Evolutionary conservation across 2,329 filamentous ascomycete species (phyloP), one percentile per base, ranked within the genome.

Genomic region (Talaromyces rugulosus): DNA sequence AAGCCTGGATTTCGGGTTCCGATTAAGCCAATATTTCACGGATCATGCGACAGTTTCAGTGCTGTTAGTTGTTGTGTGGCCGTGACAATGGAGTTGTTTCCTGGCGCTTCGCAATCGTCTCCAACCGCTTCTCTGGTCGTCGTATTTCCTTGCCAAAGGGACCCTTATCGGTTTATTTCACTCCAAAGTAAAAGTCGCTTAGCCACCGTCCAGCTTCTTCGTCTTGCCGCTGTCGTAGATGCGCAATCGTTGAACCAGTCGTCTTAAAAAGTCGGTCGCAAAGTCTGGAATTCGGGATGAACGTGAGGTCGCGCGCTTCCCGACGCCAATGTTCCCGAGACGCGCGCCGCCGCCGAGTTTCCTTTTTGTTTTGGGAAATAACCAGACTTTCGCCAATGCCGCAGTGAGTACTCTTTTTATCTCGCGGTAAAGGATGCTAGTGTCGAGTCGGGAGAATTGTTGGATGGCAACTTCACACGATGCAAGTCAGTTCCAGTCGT

Each of bases 251-350:
- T 16, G 27, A 40, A 59, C 42, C 34, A 44, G 57, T 53, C 30
- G 36, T 18, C 11, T 9, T 47, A 1, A 47, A 7, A 23, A 9
- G n/a, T 27, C 18, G 27, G 28, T 63, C 23, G 42, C 40, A 50
- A 18, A 18, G 11, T 30, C 27, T 51, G 52, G 33, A 57, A 60
- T 54, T 56, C 34, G 34, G 58, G 28, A 36, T 40, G 51, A 60
- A 51, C 27, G 44, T 59, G 57, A 58, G 51, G 42, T 63, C 61
- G 61, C 61, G 61, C 57, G 61, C 57, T 60, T 59, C 44, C 44
- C 56, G 30, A 40, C 51, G 59, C 58, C 59, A 53, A 63, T 40
- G 53, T 58, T 44, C 57, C 50, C 61, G 16, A 42, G 33, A 55
- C 30, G 44, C 44, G 44, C 44, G 44, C 42, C 9, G 23, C n/a